A percentile compares a stretch with the other conserved stretches of the same genome.
Conservation (phyloP, 2,329 filamentous ascomycete species). For the Metarhizium sp. region DNA sequence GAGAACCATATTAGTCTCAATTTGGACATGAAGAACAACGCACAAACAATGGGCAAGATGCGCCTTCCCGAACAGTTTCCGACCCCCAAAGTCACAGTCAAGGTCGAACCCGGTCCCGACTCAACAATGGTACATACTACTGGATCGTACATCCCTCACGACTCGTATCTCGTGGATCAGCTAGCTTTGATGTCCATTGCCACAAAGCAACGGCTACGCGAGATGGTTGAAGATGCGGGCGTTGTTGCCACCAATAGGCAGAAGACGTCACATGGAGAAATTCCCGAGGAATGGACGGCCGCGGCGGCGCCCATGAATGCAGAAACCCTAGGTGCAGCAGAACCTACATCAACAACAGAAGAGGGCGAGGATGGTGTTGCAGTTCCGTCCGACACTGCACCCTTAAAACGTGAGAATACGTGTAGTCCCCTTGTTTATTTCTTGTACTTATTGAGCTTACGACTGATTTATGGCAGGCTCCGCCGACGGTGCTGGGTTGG, state of each 20-base stretch:
- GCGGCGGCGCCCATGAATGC: conserved; percentile 49
- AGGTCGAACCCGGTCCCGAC: conserved; percentile 49
- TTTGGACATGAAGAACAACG: conserved; percentile 41
- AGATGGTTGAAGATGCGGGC: conserved; percentile 68
- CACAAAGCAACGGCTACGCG: conserved; percentile 68
- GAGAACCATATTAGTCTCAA: conserved; percentile 50
- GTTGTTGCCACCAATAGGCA: conserved; percentile 62
- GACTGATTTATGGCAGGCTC: conserved; percentile 24
- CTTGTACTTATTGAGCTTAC: background rate
- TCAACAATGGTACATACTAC: conserved; percentile 52
- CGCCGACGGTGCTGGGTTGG: conserved; percentile 22
- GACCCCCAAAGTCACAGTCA: conserved; percentile 42
- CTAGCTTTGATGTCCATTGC: conserved; percentile 75
- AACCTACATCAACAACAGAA: conserved; percentile 12
- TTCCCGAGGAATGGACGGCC: conserved; percentile 68
- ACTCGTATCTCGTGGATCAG: conserved; percentile 71
- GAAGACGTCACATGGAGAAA: conserved; percentile 66
- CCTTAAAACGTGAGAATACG: conserved; percentile 48
- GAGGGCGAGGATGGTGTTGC: conserved; percentile 38
- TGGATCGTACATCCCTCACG: conserved; percentile 64
- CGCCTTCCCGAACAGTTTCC: conserved; percentile 39
- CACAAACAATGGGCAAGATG: conserved; percentile 36
- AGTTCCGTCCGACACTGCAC: conserved; percentile 35
- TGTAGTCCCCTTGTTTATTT: background rate
- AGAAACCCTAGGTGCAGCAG: conserved; percentile 20